Conservation (phyloP, 2,329 filamentous ascomycete genomes). For the Grosmannia serpens region DNA sequence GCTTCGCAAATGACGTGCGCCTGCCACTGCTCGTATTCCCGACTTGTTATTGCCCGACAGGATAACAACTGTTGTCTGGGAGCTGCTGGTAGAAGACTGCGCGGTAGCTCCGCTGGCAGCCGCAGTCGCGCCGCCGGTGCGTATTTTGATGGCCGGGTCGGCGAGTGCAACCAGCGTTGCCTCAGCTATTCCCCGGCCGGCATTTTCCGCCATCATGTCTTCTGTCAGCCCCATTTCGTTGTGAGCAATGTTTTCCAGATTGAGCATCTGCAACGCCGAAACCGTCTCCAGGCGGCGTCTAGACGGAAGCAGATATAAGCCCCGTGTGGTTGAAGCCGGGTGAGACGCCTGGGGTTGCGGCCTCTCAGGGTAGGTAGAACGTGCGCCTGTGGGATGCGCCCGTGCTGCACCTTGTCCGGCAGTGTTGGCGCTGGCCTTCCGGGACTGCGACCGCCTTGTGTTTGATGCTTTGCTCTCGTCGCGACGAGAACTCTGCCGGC, state of each 20-base stretch:
- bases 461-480: slow-evolving; percentile 40
- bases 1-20: slow-evolving; percentile 76
- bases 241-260: slow-evolving; percentile 82
- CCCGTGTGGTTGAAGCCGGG: slow-evolving; percentile 17
- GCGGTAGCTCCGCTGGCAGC: neutral
- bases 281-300: slow-evolving; percentile 50
- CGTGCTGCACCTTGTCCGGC: slow-evolving; percentile 31
- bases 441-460: slow-evolving; percentile 41
- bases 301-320: slow-evolving; percentile 43
- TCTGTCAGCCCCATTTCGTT: slow-evolving; percentile 79
- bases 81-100: neutral
- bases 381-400: slow-evolving; percentile 28
- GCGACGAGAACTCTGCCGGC: slow-evolving; percentile 36
- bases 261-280: slow-evolving; percentile 74
- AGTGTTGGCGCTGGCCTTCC: slow-evolving; percentile 38
- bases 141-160: slow-evolving; percentile 48
- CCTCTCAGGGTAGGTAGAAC: slow-evolving; percentile 6
- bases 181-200: slow-evolving; percentile 78
- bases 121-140: slow-evolving; percentile 28
- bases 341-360: slow-evolving; percentile 8
- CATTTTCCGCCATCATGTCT: slow-evolving; percentile 85
- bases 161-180: slow-evolving; percentile 60
- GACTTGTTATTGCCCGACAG: slow-evolving; percentile 94
- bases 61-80: slow-evolving; percentile 46
- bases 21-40: slow-evolving; percentile 72